Conservation (phyloP, 2,329 filamentous ascomycete species). For the Aspergillus fructus region DNA sequence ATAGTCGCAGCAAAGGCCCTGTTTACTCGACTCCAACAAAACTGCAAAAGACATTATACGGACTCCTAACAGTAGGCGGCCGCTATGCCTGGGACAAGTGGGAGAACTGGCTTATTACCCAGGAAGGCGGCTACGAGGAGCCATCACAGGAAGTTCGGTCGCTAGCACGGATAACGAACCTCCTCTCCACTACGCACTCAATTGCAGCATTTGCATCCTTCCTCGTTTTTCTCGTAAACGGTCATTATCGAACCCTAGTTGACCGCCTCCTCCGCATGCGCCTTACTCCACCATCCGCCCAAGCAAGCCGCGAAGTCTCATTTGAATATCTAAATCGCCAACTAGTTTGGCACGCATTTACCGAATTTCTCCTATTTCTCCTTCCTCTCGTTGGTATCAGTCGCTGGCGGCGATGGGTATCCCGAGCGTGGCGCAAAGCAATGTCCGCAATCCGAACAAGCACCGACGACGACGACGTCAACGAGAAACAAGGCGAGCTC, state of each 20-base stretch:
- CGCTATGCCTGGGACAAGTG: constrained; percentile 89
- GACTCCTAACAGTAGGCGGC: constrained; percentile 80
- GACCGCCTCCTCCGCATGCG: constrained; percentile 83
- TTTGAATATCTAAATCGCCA: constrained; percentile 98
- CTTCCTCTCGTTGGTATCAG: constrained; percentile 95
- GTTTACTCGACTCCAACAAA: constrained; percentile 69
- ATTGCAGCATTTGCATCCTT: constrained; percentile 82
- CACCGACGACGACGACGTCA: constrained; percentile 52
- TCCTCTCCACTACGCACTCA: constrained; percentile 72
- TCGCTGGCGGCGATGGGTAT: constrained; percentile 88
- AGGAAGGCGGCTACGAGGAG: constrained; percentile 72
- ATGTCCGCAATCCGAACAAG: constrained; percentile 60
- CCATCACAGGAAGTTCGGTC: constrained; percentile 51
- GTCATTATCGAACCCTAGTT: constrained; percentile 84
- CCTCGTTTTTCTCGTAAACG: constrained; percentile 85
- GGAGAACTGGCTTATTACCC: constrained; percentile 79
- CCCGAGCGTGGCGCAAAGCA: constrained; percentile 79
- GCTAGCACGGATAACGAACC: constrained; percentile 68
- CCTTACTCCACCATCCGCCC: constrained; percentile 78
- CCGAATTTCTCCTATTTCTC: constrained; percentile 95
- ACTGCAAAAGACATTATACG: constrained; percentile 82
- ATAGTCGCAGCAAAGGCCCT: constrained; percentile 67
- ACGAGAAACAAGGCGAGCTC: constrained; percentile 66
- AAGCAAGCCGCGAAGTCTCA: constrained; percentile 86
- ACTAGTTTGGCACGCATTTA: constrained; percentile 99